A percentile compares a stretch with the other conserved stretches of the same genome.
These are phyloP conservation scores for Melampsora americana DNA, from an alignment of 1,284 basidiomycete species.

Conservation along the genomic window DNA sequence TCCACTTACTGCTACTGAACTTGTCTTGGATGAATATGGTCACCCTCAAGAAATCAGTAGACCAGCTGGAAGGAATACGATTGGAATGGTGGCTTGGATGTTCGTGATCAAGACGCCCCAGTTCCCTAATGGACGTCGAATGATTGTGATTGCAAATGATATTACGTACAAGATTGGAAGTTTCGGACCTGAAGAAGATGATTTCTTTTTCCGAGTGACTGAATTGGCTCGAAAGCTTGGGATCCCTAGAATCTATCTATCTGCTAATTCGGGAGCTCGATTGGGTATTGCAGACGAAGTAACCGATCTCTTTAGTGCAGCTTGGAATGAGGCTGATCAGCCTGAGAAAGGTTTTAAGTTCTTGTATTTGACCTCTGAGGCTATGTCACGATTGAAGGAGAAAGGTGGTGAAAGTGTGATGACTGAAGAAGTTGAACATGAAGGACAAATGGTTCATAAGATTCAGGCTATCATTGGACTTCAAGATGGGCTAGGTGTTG, in stretches of 20 bases:
- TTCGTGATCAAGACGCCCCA: conserved; percentile 91
- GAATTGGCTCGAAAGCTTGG: conserved; percentile 85
- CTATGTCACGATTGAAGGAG: conserved; percentile 63
- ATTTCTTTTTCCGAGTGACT: conserved; percentile 92
- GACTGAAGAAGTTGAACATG: conserved; percentile 77
- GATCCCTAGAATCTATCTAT: conserved; percentile 90
- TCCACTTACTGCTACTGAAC: conserved; percentile 77
- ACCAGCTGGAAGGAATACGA: conserved; percentile 85
- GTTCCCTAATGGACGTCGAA: conserved; percentile 79
- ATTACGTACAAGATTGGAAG: conserved; percentile 99
- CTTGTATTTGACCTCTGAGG: conserved; percentile 69
- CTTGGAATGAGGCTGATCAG: conserved; percentile 75
- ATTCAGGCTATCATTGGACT: conserved; percentile 95
- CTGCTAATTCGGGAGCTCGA: conserved; percentile 96
- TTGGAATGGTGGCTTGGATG: conserved; percentile 98
- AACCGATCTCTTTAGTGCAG: conserved; percentile 80
- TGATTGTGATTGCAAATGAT: conserved; percentile 92
- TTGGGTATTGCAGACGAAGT: conserved; percentile 94
- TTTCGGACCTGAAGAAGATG: conserved; percentile 92
- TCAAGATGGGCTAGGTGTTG: conserved; percentile 96
- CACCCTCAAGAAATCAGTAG: conserved; percentile 84
- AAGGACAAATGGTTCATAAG: conserved; percentile 83
- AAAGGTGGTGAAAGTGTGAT: conserved; percentile 66
- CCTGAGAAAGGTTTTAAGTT: conserved; percentile 97
- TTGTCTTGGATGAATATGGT: conserved; percentile 90